Base-by-base conservation (phyloP, 345 rosid species). In the Gossypium thurberi region DNA sequence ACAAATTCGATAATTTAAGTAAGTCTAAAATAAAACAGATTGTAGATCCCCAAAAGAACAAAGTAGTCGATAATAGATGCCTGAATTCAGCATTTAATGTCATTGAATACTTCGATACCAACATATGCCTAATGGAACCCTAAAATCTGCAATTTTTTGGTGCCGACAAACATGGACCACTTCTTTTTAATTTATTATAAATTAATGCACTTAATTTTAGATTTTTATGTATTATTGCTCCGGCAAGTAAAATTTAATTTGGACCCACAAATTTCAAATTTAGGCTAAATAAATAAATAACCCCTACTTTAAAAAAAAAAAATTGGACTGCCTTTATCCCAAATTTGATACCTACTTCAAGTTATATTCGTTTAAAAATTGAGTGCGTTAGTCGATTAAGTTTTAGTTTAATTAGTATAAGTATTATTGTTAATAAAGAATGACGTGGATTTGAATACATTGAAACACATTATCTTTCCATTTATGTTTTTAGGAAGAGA, bases 361-460 rank as follows among this genome's bases (percentile, higher is more conserved):
- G 40, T 33, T 33, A 5, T 4, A 33, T 5, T 5, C 7, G 40
- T 5, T 33, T 5, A 33, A 5, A 5, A 33, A 5, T 33, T 4
- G 6, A 33, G 1, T 33, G 4, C 0, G 6, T 33, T 33, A 4
- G 0, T 33, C 1, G 1, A 33, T 33, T 33, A 6, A 33, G 6
- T 33, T 4, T 4, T 33, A 33, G 0, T 33, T 33, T 0, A 33
- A 0, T 33, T 33, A 0, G 6, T 33, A 4, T 33, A 33, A 33
- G 0, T 33, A 33, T 33, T 4, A 0, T 33, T 33, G 0, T 4
- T 1, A 33, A 33, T 33, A 1, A 33, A 33, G 0, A 0, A 33
- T 0, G 1, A 33, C 0, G 0, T 3, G 0, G 0, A 1, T 33
- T 33, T 33, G 0, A 33, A 33, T 33, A 6, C 6, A 0, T 0